Base-by-base conservation (phyloP, 202 grass and related monocot species). In the Carex arenaria region DNA sequence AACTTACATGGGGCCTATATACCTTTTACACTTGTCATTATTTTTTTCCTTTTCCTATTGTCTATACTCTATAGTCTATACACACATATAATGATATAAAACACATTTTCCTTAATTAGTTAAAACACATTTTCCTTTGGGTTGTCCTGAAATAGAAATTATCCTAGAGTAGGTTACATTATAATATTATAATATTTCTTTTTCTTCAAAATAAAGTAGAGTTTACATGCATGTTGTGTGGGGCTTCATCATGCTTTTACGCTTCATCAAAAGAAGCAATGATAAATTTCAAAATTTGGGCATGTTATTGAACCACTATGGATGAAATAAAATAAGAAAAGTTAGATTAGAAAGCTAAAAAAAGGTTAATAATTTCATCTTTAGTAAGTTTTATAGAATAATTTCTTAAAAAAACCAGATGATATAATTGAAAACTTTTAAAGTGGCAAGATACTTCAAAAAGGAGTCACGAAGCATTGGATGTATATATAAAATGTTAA, bases 141-240 rank as follows among this genome's bases (percentile, higher is more conserved):
- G 5, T 49, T 49, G 18, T 72, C 68, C 19, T 72, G 10, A 72
- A 22, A 23, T 49, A 42, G 68, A 72, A 47, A 47, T 49, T 72
- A 72, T 18, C 10, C 42, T 5, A 72, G 10, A 23, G 67, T 71
- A 71, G 42, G 42, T 51, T 51, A 47, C 2, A 26, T 72, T 70
- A 43, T 45, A 51, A 51, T 13, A 51, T 47, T 71, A 5, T 47
- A 22, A 3, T 47, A 22, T 22, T 20, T 8, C 11, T 47, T 45
- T 47, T 22, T 19, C 40, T 22, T 71, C 3, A 71, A 71, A 47
- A 11, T 45, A 43, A 45, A 42, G 40, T 47, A 22, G 40, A n/a
- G 67, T 71, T 70, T 71, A 71, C 3, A 8, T 71, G 67, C 67
- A 49, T 71, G 67, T 40, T 71, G 40, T 71, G n/a, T 71, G 67